Base-by-base conservation (phyloP, 208 protist genomes). In the Leptomonas pyrrhocoris region DNA sequence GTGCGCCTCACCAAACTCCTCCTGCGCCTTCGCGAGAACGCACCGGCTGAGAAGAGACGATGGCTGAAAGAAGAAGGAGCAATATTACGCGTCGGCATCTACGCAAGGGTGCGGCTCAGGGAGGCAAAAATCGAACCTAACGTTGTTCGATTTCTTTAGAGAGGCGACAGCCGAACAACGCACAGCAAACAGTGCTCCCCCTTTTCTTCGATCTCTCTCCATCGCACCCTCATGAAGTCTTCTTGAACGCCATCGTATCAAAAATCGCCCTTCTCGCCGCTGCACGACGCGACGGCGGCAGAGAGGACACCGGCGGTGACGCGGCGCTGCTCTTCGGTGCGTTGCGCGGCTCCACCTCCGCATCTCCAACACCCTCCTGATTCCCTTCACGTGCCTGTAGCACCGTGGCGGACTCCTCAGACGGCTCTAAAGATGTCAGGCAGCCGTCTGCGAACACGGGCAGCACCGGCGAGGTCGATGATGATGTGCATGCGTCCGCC, bases 161-260 rank as follows among this genome's bases (percentile, higher is more conserved):
- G 34, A 9, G 34, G 34, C 34, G 34, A 38, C 34, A 3, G 34
- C 34, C 34, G 7, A 9, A 38, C 34, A 38, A 38, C 28, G 34
- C 23, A 54, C 13, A 30, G 49, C 12, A 25, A 5, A 5, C 11
- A 31, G 49, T 2, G 3, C 45, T 19, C 45, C 45, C 3, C 45
- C n/a, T 49, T 19, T 23, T n/a, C n/a, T n/a, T n/a, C n/a, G n/a
- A n/a, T n/a, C n/a, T n/a, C 45, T 5, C 45, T 49, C 19, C 6
- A 8, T 21, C 11, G 8, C 6, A 49, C 40, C 4, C 46, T 42
- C n/a, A 43, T 30, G 36, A 48, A 12, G 48, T 34, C 48, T 73
- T 65, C 49, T 73, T 73, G 27, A 73, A 60, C 2, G 30, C 15
- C 67, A 73, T 73, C 48, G 48, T 57, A 21, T 73, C 67, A 21